Evolutionary conservation across 2,329 filamentous ascomycete species (phyloP).

Genomic region (Endoconidiophora polonica): DNA sequence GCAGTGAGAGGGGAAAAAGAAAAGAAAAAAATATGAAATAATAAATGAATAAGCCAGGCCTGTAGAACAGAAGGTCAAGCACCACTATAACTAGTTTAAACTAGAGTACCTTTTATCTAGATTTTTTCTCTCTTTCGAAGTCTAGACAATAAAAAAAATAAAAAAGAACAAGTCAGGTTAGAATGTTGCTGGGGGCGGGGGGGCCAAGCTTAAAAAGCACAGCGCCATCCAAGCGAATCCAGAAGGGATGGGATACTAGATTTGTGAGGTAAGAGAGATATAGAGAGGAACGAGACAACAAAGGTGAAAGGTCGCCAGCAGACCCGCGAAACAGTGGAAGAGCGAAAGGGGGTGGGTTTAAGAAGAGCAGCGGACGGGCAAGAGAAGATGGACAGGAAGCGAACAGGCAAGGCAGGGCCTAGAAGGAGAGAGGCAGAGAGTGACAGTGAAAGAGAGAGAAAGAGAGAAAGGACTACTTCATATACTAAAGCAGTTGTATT

Average conservation of each 20-base stretch:
- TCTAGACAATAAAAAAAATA: too few relatives aligned
- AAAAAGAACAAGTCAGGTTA: too few relatives aligned
- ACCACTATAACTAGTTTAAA: background rate
- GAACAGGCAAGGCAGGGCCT: too few relatives aligned
- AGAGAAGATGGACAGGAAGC: background rate
- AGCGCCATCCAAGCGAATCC: slow-evolving; percentile 8
- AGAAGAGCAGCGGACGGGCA: background rate
- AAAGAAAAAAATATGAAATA: background rate
- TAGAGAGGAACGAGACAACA: slow-evolving; percentile 2
- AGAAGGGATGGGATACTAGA: slow-evolving; percentile 3
- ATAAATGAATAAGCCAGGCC: background rate
- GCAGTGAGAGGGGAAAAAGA: background rate
- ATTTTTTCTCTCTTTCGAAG: too few relatives aligned
- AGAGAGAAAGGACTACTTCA: too few relatives aligned
- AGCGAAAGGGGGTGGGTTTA: slow-evolving; percentile 9
- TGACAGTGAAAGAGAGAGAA: too few relatives aligned
- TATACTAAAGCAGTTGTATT: too few relatives aligned
- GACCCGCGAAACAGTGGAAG: too few relatives aligned
- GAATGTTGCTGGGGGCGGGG: background rate
- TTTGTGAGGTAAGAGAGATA: slow-evolving; percentile 1
- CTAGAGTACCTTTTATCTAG: too few relatives aligned
- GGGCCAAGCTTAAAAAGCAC: slow-evolving; percentile 11
- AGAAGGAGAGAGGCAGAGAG: too few relatives aligned
- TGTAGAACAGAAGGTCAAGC: slow-evolving; percentile 1
- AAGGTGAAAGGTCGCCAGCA: background rate